These are phyloP conservation scores for Tagetes erecta DNA, from an alignment of 129 eudicot species.

Conservation along the genomic window DNA sequence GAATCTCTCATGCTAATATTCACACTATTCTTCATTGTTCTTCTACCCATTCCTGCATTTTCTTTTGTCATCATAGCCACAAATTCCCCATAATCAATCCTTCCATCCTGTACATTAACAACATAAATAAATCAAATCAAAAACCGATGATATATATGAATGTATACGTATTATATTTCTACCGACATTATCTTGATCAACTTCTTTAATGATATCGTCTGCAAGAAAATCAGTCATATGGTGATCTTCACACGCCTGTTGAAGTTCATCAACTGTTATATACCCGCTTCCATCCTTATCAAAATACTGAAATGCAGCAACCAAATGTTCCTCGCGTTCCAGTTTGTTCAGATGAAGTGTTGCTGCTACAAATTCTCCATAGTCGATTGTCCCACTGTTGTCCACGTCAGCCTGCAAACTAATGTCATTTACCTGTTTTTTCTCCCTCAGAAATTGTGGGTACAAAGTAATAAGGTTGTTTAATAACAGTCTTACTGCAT, in stretches of 20 bases:
- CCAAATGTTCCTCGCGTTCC: constrained; percentile 85
- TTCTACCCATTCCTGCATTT: constrained; percentile 79
- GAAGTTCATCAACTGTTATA: constrained; percentile 88
- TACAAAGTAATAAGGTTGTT: background rate
- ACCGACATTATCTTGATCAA: constrained; percentile 90
- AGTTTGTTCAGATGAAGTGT: constrained; percentile 84
- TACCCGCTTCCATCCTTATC: constrained; percentile 93
- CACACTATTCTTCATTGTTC: constrained; percentile 90
- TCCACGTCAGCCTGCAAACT: constrained; percentile 78
- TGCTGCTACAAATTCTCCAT: constrained; percentile 86
- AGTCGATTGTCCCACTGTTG: constrained; percentile 86
- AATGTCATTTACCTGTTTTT: constrained; percentile 5
- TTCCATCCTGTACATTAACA: constrained; percentile 44
- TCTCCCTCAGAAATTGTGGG: background rate
- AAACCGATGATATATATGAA: background rate
- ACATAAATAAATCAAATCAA: constrained; percentile 9
- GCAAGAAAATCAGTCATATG: constrained; percentile 60
- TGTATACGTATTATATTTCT: background rate
- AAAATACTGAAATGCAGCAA: constrained; percentile 79
- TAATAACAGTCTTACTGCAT: constrained; percentile 60
- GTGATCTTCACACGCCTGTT: constrained; percentile 80
- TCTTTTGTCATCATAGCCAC: constrained; percentile 96
- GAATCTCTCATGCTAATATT: constrained; percentile 82
- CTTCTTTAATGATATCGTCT: constrained; percentile 83
- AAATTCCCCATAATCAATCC: constrained; percentile 87